A percentile compares a stretch with the other conserved stretches of the same genome.
Evolutionary conservation across 768 basidiomycete genomes (phyloP).

Genomic region (Trametes gibbosa): DNA sequence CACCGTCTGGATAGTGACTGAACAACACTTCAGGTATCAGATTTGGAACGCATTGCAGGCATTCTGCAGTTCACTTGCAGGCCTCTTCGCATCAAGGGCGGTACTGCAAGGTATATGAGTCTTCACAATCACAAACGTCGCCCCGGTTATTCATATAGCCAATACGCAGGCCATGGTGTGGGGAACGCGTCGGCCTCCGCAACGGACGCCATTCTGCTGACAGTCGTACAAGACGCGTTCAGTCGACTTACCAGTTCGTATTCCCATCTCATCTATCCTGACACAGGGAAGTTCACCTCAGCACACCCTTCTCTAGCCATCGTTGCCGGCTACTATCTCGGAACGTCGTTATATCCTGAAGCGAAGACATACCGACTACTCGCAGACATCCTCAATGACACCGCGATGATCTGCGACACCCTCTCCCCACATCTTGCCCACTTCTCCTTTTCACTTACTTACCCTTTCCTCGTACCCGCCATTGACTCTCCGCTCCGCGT

Average conservation of each 20-base stretch:
- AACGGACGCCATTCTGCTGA: conserved; percentile 61
- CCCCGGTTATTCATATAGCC: not conserved
- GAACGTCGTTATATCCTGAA: conserved; percentile 65
- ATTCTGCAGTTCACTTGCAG: conserved; percentile 65
- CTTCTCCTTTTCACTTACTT: conserved; percentile 27
- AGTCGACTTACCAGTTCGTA: conserved; percentile 61
- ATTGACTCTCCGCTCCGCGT: conserved; percentile 42
- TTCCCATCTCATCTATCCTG: too few relatives aligned
- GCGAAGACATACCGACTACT: conserved; percentile 67
- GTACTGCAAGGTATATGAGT: conserved; percentile 54
- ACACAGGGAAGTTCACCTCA: too few relatives aligned
- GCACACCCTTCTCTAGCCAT: conserved; percentile 51
- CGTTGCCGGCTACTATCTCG: conserved; percentile 56
- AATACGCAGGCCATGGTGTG: conserved; percentile 59
- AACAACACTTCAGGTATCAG: conserved; percentile 49
- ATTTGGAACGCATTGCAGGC: conserved; percentile 65
- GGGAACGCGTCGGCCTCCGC: conserved; percentile 64
- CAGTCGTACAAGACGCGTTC: conserved; percentile 63
- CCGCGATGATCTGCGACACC: conserved; percentile 56
- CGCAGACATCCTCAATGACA: conserved; percentile 66
- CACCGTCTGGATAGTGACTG: not conserved
- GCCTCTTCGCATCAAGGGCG: conserved; percentile 62
- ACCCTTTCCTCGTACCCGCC: conserved; percentile 33
- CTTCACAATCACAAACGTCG: not conserved
- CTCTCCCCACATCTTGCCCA: conserved; percentile 53